Evolutionary conservation across 2,329 filamentous ascomycete species (phyloP).

Genomic region (Microdochium paspali): DNA sequence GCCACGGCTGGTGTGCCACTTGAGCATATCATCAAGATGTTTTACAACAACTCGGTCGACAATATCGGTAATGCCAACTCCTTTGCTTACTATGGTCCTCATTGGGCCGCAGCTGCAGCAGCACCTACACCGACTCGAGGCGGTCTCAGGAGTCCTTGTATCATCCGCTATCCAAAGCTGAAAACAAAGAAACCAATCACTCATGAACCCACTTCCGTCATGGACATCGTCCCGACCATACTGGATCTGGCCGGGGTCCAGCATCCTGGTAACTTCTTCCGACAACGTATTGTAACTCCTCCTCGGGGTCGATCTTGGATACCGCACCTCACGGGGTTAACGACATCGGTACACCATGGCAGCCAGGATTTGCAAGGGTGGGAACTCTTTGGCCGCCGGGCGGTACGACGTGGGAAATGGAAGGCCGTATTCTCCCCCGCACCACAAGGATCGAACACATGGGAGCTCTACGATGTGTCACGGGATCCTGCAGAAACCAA

Average conservation of each 20-base stretch:
- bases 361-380: slow-evolving; percentile 19
- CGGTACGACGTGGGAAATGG: slow-evolving; percentile 21
- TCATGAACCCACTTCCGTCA: slow-evolving; percentile 40
- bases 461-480: slow-evolving; percentile 16
- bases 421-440: slow-evolving; percentile 15
- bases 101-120: slow-evolving; percentile 33
- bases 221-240: slow-evolving; percentile 39
- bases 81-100: slow-evolving; percentile 49
- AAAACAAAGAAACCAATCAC: slow-evolving; percentile 26
- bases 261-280: slow-evolving; percentile 27
- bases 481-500: slow-evolving; percentile 14
- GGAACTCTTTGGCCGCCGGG: slow-evolving; percentile 23
- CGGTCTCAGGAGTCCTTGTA: slow-evolving; percentile 41
- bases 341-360: slow-evolving; percentile 9
- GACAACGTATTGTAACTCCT: slow-evolving; percentile 7
- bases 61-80: slow-evolving; percentile 43
- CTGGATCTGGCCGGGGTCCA: slow-evolving; percentile 25
- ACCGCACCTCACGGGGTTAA: background rate
- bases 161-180: slow-evolving; percentile 9
- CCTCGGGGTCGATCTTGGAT: background rate
- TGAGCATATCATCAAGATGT: slow-evolving; percentile 21
- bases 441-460: slow-evolving; percentile 12
- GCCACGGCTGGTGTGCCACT: background rate
- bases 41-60: slow-evolving; percentile 46
- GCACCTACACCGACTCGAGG: slow-evolving; percentile 28